Conservation (phyloP, 371 early-diverging fungal genomes). For the Apophysomyces elegans region DNA sequence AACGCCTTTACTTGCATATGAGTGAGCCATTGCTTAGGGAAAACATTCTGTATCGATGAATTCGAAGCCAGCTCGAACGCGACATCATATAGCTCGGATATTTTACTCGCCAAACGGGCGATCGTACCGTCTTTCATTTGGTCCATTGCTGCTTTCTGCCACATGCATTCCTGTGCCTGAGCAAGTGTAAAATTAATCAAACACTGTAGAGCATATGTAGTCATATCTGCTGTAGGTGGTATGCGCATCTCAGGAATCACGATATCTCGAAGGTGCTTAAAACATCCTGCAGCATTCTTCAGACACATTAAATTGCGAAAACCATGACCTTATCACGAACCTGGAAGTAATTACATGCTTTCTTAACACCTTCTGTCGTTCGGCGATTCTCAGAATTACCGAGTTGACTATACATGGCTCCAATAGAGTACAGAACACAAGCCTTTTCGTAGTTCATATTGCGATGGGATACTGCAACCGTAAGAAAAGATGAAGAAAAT, state of each 20-base stretch:
- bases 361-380: conserved; percentile 73
- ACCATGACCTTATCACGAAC: conserved; percentile 29
- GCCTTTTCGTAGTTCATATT: conserved; percentile 86
- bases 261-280: conserved; percentile 62
- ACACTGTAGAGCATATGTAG: conserved; percentile 58
- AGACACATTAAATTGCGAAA: not conserved
- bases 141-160: conserved; percentile 80
- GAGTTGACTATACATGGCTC: conserved; percentile 79
- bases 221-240: conserved; percentile 63
- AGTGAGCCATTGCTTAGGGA: conserved; percentile 59
- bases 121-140: conserved; percentile 77
- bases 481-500: not conserved
- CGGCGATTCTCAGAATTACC: conserved; percentile 66
- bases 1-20: conserved; percentile 71
- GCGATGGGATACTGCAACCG: conserved; percentile 45
- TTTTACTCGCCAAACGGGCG: conserved; percentile 76
- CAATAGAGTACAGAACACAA: conserved; percentile 83
- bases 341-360: conserved; percentile 80
- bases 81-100: conserved; percentile 69
- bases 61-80: conserved; percentile 69
- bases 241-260: conserved; percentile 63
- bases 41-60: conserved; percentile 45
- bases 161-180: conserved; percentile 90
- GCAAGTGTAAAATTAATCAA: conserved; percentile 80
- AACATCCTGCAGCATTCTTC: conserved; percentile 82